Percentiles rank a stretch among this genome's conserved stretches.
phyloP scores from a whole-genome alignment of 768 basidiomycete species.

The Coprinopsis sp. region DNA sequence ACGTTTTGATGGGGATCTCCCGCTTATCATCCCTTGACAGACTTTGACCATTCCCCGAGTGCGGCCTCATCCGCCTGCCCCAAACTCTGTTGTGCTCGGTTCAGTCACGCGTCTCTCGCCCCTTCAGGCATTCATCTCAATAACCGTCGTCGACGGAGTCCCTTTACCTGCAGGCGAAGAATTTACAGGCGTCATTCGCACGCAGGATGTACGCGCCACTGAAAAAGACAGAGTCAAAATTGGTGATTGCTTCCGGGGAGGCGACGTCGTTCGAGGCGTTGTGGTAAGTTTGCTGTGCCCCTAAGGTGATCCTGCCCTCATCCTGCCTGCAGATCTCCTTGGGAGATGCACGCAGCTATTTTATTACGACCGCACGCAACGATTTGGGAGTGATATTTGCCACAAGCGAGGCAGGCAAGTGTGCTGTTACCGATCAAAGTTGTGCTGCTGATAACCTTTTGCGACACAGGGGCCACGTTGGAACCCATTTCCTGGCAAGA shows the following conservation, averaged over 20 bases:
- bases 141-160: conserved; percentile 82
- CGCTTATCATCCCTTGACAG: conserved; percentile 29
- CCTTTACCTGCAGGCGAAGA: conserved; percentile 83
- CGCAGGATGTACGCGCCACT: conserved; percentile 84
- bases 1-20: conserved; percentile 16
- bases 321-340: conserved; percentile 67
- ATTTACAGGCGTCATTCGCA: conserved; percentile 82
- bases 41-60: conserved; percentile 58
- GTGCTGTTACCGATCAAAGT: neutral
- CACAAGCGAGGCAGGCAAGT: conserved; percentile 76
- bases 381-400: conserved; percentile 91
- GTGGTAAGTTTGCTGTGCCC: conserved; percentile 53
- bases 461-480: conserved; percentile 63
- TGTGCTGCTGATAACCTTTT: neutral
- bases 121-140: conserved; percentile 75
- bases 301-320: neutral
- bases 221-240: conserved; percentile 90
- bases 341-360: conserved; percentile 89
- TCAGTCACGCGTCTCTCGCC: conserved; percentile 81
- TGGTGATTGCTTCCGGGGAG: conserved; percentile 86
- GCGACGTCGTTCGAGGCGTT: conserved; percentile 82
- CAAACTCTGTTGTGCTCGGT: conserved; percentile 77
- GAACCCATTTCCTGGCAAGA: conserved; percentile 87
- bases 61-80: conserved; percentile 68
- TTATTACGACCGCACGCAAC: conserved; percentile 85